These are phyloP conservation scores for Botrytis fragariae DNA, from an alignment of 2,329 filamentous ascomycete species.

Conservation along the genomic window DNA sequence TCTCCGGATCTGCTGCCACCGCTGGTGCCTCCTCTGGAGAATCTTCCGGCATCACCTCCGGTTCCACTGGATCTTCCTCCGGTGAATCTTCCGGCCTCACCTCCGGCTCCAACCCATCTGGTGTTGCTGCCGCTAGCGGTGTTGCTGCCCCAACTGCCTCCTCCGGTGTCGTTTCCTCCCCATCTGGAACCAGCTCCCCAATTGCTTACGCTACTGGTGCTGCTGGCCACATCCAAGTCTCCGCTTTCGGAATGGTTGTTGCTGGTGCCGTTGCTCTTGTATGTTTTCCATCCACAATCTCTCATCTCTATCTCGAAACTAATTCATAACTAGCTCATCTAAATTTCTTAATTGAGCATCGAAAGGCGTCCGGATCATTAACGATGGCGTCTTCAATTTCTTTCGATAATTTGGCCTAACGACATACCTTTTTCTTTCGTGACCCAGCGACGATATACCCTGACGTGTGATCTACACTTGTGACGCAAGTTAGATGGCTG, in stretches of 20 bases:
- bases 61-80: conserved; percentile 4
- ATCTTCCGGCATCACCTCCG: background rate
- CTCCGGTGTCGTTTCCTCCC: conserved; percentile 28
- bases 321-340: conserved; percentile 34
- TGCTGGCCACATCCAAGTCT: conserved; percentile 34
- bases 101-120: conserved; percentile 20
- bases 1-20: conserved; percentile 28
- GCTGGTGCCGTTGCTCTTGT: conserved; percentile 39
- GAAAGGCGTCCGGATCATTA: conserved; percentile 26
- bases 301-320: conserved; percentile 18
- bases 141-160: conserved; percentile 25
- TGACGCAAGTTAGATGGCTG: conserved; percentile 23
- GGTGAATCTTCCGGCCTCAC: background rate
- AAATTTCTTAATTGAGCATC: conserved; percentile 31
- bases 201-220: conserved; percentile 36
- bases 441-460: conserved; percentile 27
- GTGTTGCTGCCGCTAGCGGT: conserved; percentile 24
- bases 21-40: conserved; percentile 25
- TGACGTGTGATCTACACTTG: conserved; percentile 29
- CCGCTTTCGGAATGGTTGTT: conserved; percentile 37
- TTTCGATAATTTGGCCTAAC: conserved; percentile 29
- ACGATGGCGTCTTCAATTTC: conserved; percentile 25
- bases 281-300: conserved; percentile 21
- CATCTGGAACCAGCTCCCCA: conserved; percentile 31
- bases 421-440: conserved; percentile 30